Conservation (phyloP, 805 yeast genomes). For the Saccharomycodes ludwigii region DNA sequence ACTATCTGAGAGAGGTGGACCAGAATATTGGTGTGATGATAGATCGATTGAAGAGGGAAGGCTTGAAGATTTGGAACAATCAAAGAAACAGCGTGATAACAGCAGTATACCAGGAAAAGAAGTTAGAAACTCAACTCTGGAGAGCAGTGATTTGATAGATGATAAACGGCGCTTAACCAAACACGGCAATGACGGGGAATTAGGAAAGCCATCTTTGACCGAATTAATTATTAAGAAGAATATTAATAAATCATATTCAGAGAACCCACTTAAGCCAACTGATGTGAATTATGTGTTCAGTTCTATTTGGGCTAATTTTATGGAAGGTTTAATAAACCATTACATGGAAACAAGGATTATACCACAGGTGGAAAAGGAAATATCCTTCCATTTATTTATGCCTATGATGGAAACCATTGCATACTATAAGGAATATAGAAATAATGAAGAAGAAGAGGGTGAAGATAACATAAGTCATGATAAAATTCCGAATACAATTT, state of each 20-base stretch:
- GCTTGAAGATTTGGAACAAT: constrained; percentile 7
- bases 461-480: too few species aligned
- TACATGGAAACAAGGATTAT: constrained; percentile 23
- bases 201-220: too few species aligned
- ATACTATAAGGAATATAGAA: constrained; percentile 22
- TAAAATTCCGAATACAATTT: constrained; percentile 25
- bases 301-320: constrained; percentile 27
- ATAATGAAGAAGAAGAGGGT: constrained; percentile 22
- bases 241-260: constrained; percentile 13
- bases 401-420: constrained; percentile 26
- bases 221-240: constrained; percentile 23
- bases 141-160: not conserved
- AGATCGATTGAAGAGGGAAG: constrained; percentile 2
- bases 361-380: constrained; percentile 25
- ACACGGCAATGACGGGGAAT: too few species aligned
- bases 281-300: constrained; percentile 25
- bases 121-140: not conserved
- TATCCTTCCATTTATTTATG: constrained; percentile 24
- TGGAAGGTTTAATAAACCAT: constrained; percentile 27
- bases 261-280: constrained; percentile 7
- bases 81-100: not conserved
- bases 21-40: constrained; percentile 24
- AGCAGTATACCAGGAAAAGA: not conserved
- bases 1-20: constrained; percentile 23
- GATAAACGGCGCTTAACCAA: constrained; percentile 12